phyloP scores from a whole-genome alignment of 495 filamentous ascomycete genomes.

The Trichoderma gamsii region DNA sequence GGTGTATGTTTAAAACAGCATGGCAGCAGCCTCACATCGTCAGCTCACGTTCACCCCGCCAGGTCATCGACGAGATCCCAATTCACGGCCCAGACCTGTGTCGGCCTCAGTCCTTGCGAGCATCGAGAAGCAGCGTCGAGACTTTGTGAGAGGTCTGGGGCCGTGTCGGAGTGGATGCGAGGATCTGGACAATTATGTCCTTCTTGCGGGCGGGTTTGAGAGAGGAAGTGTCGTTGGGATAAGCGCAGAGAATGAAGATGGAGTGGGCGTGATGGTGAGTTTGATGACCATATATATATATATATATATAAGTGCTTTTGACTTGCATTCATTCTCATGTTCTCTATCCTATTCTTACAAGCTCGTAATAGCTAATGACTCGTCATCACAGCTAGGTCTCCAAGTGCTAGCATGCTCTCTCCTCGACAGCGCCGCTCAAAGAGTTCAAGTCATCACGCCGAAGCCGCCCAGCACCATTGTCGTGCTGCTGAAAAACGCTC shows the following conservation, averaged over 20 bases:
- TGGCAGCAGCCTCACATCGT: too few species aligned
- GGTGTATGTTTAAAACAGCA: too few species aligned
- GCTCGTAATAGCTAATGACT: neutral
- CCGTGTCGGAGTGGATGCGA: constrained; percentile 32
- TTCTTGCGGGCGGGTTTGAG: constrained; percentile 38
- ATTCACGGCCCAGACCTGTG: neutral
- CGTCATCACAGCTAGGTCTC: constrained; percentile 27
- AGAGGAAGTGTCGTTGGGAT: constrained; percentile 44
- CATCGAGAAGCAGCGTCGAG: constrained; percentile 23
- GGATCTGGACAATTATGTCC: constrained; percentile 40
- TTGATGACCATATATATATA: neutral
- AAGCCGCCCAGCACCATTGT: constrained; percentile 28
- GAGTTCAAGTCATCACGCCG: constrained; percentile 34
- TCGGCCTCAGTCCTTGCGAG: constrained; percentile 24
- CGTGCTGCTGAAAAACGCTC: constrained; percentile 28
- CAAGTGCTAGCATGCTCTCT: constrained; percentile 32
- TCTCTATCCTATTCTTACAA: neutral
- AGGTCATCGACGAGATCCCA: neutral
- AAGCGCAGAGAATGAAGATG: constrained; percentile 38
- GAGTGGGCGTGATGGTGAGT: constrained; percentile 34
- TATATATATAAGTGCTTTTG: neutral
- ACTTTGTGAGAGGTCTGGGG: constrained; percentile 18
- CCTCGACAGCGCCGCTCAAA: constrained; percentile 13
- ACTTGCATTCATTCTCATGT: neutral
- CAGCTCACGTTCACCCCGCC: too few species aligned